Evolutionary conservation across 345 rosid species (phyloP).

Genomic region (Citrus cavaleriei): DNA sequence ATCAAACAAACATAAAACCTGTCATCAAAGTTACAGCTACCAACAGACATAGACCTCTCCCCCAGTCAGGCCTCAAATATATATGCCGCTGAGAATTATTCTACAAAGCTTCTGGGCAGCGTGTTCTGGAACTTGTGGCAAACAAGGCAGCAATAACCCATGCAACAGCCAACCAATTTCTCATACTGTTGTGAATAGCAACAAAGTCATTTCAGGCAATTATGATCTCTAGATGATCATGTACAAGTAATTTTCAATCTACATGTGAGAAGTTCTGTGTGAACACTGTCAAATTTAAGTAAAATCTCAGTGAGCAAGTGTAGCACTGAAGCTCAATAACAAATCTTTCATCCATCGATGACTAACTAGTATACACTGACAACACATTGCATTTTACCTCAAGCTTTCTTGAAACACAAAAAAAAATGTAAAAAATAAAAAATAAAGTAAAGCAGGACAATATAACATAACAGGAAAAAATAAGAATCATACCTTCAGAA

Average conservation of each 20-base stretch:
- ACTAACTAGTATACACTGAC: not conserved
- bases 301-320: not conserved
- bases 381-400: not conserved
- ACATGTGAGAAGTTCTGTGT: not conserved
- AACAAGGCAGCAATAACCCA: not conserved
- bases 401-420: not conserved
- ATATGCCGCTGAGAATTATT: not conserved
- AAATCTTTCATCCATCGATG: not conserved
- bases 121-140: not conserved
- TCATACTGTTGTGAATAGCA: not conserved
- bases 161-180: not conserved
- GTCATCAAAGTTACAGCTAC: not conserved
- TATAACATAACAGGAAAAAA: not conserved
- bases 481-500: conserved; percentile 31
- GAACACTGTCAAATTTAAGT: not conserved
- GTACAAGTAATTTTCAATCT: not conserved
- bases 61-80: not conserved
- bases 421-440: not conserved
- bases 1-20: too few relatives aligned
- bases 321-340: too few relatives aligned
- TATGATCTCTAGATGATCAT: not conserved
- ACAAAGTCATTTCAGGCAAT: not conserved
- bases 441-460: not conserved
- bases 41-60: not conserved
- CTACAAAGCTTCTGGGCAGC: not conserved